These are phyloP conservation scores for Salix viminalis DNA, from an alignment of 345 rosid genomes.

Conservation along the genomic window DNA sequence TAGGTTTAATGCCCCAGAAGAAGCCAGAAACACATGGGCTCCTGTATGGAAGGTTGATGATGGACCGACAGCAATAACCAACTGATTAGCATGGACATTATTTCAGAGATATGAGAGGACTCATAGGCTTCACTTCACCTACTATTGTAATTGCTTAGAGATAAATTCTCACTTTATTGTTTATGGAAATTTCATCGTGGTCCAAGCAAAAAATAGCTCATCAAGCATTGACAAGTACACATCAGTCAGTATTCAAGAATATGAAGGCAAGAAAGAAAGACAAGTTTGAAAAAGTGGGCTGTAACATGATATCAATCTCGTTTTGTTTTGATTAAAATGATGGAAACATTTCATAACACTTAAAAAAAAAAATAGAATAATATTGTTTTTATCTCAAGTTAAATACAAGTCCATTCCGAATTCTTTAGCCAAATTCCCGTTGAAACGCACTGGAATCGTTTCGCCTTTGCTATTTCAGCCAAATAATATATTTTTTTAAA, in stretches of 20 bases:
- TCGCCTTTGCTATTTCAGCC: too few species aligned
- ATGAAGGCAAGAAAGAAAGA: background rate
- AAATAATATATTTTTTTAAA: too few species aligned
- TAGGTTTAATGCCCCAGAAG: background rate
- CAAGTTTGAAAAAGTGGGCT: background rate
- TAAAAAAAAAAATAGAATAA: too few species aligned
- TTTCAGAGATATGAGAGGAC: background rate
- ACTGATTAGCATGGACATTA: background rate
- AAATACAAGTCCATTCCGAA: too few species aligned
- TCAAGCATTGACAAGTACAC: background rate
- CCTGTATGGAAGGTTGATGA: too few species aligned
- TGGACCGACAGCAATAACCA: conserved; percentile 1
- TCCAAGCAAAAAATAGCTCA: background rate
- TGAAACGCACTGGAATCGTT: too few species aligned
- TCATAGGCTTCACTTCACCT: background rate
- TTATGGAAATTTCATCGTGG: background rate
- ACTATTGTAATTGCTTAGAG: background rate
- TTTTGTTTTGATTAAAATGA: too few species aligned
- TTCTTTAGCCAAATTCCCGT: too few species aligned
- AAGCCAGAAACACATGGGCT: background rate
- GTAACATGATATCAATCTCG: background rate
- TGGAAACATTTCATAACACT: accelerated
- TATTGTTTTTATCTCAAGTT: too few species aligned
- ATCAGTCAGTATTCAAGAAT: background rate
- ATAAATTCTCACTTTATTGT: background rate